Percentiles rank a stretch among this genome's conserved stretches.
Conservation (phyloP, 139 green algal species). For the Raphidocelis subcapitata region DNA sequence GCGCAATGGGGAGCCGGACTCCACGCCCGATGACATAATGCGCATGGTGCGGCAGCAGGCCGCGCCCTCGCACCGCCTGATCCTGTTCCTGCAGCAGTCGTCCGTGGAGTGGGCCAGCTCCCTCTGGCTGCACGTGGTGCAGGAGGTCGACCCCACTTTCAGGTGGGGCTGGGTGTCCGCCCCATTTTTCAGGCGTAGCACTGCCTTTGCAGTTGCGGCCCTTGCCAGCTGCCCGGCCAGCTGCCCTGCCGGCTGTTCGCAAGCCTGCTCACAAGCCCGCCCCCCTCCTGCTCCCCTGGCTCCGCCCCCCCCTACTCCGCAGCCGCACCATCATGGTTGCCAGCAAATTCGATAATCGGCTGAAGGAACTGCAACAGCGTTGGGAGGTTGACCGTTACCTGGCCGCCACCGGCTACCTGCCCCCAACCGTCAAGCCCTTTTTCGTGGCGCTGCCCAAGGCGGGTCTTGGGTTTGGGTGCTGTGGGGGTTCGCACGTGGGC, state of each 20-base stretch:
- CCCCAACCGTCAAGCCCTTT: slow-evolving; percentile 81
- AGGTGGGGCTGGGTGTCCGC: too few species aligned
- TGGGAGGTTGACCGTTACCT: slow-evolving; percentile 96
- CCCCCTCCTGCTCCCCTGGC: not conserved
- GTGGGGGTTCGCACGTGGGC: too few species aligned
- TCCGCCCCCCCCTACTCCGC: too few species aligned
- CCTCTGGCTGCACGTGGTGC: slow-evolving; percentile 89
- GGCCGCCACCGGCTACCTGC: slow-evolving; percentile 83
- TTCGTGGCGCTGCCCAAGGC: slow-evolving; percentile 95
- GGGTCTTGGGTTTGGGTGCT: not conserved
- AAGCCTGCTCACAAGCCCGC: not conserved
- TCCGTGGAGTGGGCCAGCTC: slow-evolving; percentile 92
- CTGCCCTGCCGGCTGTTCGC: not conserved
- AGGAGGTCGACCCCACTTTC: slow-evolving; percentile 91
- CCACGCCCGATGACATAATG: slow-evolving; percentile 89
- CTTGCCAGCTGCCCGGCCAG: too few species aligned
- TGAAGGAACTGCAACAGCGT: slow-evolving; percentile 91
- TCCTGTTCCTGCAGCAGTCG: slow-evolving; percentile 94
- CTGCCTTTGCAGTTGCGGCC: too few species aligned
- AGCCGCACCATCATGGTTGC: too few species aligned
- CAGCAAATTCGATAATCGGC: slow-evolving; percentile 22
- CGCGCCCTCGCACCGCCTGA: slow-evolving; percentile 81
- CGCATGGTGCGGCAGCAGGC: slow-evolving; percentile 90
- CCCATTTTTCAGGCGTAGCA: too few species aligned
- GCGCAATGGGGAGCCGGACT: slow-evolving; percentile 76